Evolutionary conservation across 2,329 filamentous ascomycete species (phyloP).

Genomic region (Penicillium occitanis): DNA sequence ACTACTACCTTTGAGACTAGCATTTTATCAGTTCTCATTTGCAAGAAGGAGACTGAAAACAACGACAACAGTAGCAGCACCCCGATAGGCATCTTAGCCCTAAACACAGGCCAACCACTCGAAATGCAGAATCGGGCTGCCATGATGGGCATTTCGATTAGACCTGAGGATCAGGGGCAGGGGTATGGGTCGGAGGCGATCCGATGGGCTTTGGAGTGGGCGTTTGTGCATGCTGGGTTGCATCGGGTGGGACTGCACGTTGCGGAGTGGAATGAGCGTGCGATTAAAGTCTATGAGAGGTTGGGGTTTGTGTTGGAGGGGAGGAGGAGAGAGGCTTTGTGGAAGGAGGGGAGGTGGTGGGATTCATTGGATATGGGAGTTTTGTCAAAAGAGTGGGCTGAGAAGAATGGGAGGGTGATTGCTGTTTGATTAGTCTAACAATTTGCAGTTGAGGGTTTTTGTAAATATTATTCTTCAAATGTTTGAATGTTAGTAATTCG

Average conservation of each 20-base stretch:
- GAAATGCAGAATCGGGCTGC: background rate
- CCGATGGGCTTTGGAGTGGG: slow-evolving; percentile 7
- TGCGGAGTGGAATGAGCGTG: background rate
- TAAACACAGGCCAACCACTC: background rate
- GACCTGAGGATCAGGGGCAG: background rate
- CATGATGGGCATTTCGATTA: background rate
- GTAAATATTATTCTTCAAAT: background rate
- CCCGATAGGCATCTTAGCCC: background rate
- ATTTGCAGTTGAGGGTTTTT: background rate
- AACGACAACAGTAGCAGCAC: background rate
- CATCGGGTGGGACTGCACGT: background rate
- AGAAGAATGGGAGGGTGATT: slow-evolving; percentile 3
- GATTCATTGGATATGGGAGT: background rate
- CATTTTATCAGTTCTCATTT: background rate
- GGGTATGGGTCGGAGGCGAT: slow-evolving; percentile 10
- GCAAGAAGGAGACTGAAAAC: background rate
- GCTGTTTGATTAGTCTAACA: background rate
- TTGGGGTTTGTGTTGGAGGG: slow-evolving; percentile 9
- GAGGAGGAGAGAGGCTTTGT: background rate
- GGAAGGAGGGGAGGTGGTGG: slow-evolving; percentile 4
- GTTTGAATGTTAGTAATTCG: background rate
- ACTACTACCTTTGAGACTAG: background rate
- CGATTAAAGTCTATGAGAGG: slow-evolving; percentile 3
- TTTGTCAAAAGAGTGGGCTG: slow-evolving; percentile 4
- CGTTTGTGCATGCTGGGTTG: slow-evolving; percentile 7